phyloP scores from a whole-genome alignment of 2,329 filamentous ascomycete species.

The Cadophora gregata region DNA sequence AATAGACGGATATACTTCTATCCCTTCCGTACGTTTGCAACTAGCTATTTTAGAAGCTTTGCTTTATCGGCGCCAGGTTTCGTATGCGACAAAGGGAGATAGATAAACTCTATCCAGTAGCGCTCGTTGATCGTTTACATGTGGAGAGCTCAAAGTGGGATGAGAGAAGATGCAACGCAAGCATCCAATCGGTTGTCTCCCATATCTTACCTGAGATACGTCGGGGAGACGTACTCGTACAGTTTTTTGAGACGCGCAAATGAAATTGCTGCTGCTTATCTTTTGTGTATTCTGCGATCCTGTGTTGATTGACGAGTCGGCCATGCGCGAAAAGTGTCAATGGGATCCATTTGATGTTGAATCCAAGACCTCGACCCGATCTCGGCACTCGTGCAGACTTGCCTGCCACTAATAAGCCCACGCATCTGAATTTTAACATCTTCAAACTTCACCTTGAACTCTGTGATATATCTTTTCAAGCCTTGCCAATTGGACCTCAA shows the following conservation, averaged over 20 bases:
- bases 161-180: background rate
- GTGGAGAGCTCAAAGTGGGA: constrained; percentile 15
- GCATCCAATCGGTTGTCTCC: background rate
- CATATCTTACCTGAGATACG: background rate
- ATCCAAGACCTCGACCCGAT: background rate
- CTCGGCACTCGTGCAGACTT: background rate
- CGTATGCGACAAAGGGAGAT: background rate
- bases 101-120: constrained; percentile 10
- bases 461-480: background rate
- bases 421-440: constrained; percentile 6
- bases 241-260: background rate
- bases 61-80: no score
- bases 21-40: background rate
- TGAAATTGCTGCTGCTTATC: background rate
- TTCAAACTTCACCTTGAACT: constrained; percentile 7
- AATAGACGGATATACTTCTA: no score
- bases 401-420: constrained; percentile 2
- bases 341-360: background rate
- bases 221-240: background rate
- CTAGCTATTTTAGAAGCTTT: background rate
- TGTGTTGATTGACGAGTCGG: background rate
- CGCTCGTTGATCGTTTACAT: background rate
- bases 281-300: background rate
- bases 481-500: constrained; percentile 1
- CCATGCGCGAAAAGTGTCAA: background rate